Evolutionary conservation across 1,284 basidiomycete genomes (phyloP), one percentile per base, ranked within the genome.

Genomic region (Heterobasidion irregulare): DNA sequence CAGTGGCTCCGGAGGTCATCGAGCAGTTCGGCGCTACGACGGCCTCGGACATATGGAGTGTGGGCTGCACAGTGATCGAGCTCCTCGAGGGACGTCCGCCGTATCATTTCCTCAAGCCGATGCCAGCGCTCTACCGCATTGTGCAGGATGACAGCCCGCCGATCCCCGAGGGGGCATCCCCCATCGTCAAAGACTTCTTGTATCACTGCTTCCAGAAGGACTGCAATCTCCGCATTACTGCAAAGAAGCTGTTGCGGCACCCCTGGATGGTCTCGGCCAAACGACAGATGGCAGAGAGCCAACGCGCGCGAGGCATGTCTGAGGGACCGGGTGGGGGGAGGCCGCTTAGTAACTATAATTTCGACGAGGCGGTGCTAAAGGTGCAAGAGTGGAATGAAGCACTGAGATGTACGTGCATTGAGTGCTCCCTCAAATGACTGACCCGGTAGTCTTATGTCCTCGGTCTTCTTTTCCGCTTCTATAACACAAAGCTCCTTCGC

Each of bases 381-480:
- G 96, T 99, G 18, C 94, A 97, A 70, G 92, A 98, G 69, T 99
- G 95, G 95, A 99, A 99, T 64, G 92, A 98, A 67, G 94, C 94
- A 0, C 73, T 99, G 55, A 94, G 87, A 74, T 94, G 89, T 93
- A 68, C 62, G 81, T 32, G 8, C 13, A 12, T 33, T n/a, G n/a
- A 43, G n/a, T 35, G 26, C 18, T 19, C n/a, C 19, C 48, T n/a
- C 38, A 41, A n/a, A 12, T 8, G 38, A 41, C n/a, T n/a, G 26
- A 26, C 26, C 4, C 26, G 26, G 26, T 26, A 26, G 26, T 26
- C 26, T 26, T 26, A 26, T 26, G 26, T 26, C 26, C 26, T 26
- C 26, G 26, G 26, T 26, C 26, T 26, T 26, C 26, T 26, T 26
- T 26, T 26, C 35, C 19, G 35, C 50, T 53, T 53, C 19, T 38